Evolutionary conservation across 306 rosid species (phyloP), one percentile per base, ranked within the genome.

Genomic region (Crotalaria pallida): DNA sequence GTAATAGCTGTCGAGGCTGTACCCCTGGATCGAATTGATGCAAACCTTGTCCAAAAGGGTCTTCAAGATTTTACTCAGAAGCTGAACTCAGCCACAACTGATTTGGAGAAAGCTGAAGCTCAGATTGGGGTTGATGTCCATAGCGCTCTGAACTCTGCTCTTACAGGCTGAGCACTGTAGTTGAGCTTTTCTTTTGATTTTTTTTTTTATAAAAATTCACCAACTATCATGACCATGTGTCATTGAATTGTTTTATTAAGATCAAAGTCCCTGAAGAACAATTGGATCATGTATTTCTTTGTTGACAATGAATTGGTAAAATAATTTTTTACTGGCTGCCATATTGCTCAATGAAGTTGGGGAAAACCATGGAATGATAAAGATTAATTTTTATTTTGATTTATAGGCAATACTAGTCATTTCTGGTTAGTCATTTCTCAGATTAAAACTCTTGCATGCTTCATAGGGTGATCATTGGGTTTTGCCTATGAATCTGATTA

Each of bases 61-160:
- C 96, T 95, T 63, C 86, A 91, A 21, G 99, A 95, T 21, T 95
- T 88, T 85, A 91, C 83, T 59, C 99, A 95, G 86, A 91, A 95
- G 88, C 84, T 95, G 70, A 87, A 40, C 88, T 81, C 99, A 0
- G 99, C 99, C 58, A 36, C 96, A 0, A 91, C 96, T 7, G 97
- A 95, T 69, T 79, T 87, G 86, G 99, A 95, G 92, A 95, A 91
- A 78, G 99, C 99, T 7, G 99, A 95, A 76, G 97, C 99, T 70
- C 99, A 95, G 80, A 95, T 95, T 36, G 99, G 97, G 53, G 88
- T 95, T 19, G 99, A 91, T 17, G 85, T 95, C 65, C 97, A 91
- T 55, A 91, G 96, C 18, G 96, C 97, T 10, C 89, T 95, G 72
- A 91, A 87, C 69, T 17, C 82, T 0, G 92, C 97, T 38, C 87